A percentile compares a stretch with the other conserved stretches of the same genome.
phyloP scores from a whole-genome alignment of 495 filamentous ascomycete genomes.

The Aspergillus sclerotioniger region DNA sequence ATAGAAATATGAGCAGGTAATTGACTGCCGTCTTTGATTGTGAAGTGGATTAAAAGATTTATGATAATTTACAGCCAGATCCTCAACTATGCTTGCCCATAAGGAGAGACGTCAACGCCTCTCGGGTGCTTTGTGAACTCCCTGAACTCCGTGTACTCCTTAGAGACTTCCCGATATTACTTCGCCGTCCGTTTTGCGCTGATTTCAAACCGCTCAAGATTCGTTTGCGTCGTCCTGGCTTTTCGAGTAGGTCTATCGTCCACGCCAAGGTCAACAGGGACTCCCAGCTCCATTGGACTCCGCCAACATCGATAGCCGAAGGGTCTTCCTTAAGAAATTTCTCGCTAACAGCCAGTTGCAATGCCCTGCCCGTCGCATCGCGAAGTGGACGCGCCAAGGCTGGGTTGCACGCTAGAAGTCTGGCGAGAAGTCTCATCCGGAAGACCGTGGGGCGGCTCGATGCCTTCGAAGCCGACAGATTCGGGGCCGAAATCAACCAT shows the following conservation, averaged over 20 bases:
- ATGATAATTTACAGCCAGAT: constrained; percentile 28
- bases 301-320: constrained; percentile 31
- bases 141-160: constrained; percentile 40
- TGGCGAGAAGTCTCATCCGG: constrained; percentile 55
- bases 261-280: constrained; percentile 46
- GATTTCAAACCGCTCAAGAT: constrained; percentile 28
- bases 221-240: constrained; percentile 33
- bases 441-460: constrained; percentile 51
- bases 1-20: not conserved
- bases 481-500: constrained; percentile 77
- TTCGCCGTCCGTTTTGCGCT: constrained; percentile 34
- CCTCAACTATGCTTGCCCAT: constrained; percentile 36
- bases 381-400: constrained; percentile 84
- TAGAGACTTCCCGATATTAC: constrained; percentile 32
- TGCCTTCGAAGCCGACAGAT: constrained; percentile 46
- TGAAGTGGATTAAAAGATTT: not conserved
- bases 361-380: constrained; percentile 88
- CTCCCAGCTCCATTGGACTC: constrained; percentile 42
- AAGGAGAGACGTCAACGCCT: constrained; percentile 36
- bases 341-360: constrained; percentile 61
- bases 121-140: constrained; percentile 34
- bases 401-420: constrained; percentile 78
- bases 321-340: constrained; percentile 30
- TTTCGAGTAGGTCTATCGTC: constrained; percentile 46
- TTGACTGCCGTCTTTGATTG: not conserved